A percentile compares a stretch with the other conserved stretches of the same genome.
Evolutionary conservation across 768 basidiomycete species (phyloP).

Genomic region (Amanita polypyramis): DNA sequence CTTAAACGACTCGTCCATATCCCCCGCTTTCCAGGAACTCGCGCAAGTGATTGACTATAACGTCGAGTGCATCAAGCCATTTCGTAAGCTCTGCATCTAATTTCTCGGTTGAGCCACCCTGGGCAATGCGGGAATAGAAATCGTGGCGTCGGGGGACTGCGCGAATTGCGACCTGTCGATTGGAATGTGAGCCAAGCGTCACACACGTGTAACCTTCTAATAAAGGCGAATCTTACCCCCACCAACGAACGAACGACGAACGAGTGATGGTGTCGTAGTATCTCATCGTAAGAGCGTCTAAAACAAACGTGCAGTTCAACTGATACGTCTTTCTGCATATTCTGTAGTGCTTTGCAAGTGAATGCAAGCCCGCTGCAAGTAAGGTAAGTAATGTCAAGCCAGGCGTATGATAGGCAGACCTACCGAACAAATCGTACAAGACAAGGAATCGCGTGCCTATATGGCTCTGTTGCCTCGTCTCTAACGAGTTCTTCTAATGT

Average conservation of each 20-base stretch:
- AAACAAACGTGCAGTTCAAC: constrained; percentile 59
- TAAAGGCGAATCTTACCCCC: constrained; percentile 41
- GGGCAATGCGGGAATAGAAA: constrained; percentile 53
- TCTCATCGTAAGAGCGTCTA: constrained; percentile 57
- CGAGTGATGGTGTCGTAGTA: constrained; percentile 55
- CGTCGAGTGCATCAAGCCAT: constrained; percentile 54
- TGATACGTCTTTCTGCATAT: constrained; percentile 44
- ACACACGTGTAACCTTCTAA: no score
- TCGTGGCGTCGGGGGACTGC: constrained; percentile 49
- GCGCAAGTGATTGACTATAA: constrained; percentile 38
- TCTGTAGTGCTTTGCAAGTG: constrained; percentile 55
- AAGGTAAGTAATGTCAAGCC: background rate
- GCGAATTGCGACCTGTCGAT: constrained; percentile 41
- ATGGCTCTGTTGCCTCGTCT: constrained; percentile 32
- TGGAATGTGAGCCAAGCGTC: constrained; percentile 1
- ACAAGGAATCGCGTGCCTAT: constrained; percentile 46
- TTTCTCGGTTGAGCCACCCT: constrained; percentile 44
- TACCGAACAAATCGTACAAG: constrained; percentile 60
- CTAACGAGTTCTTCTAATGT: constrained; percentile 55
- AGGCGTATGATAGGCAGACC: constrained; percentile 12
- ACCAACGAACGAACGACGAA: constrained; percentile 60
- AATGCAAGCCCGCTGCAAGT: constrained; percentile 51
- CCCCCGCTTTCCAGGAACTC: constrained; percentile 42
- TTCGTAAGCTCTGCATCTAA: constrained; percentile 42
- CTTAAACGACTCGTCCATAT: constrained; percentile 32